Evolutionary conservation across 768 basidiomycete genomes (phyloP).

Genomic region (Amanita pseudoporphyria): DNA sequence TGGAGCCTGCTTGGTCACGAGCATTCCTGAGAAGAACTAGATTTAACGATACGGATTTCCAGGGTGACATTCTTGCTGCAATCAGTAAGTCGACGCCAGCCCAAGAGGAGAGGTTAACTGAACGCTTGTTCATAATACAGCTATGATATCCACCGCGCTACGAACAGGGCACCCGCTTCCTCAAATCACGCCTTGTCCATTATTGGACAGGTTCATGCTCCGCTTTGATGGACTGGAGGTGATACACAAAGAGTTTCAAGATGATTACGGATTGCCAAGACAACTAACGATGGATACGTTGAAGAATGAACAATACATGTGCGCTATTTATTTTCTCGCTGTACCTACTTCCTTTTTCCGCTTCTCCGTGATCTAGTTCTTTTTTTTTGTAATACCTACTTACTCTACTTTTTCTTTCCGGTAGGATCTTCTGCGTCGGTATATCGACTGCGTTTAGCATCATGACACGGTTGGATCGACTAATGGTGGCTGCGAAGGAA

Average conservation of each 20-base stretch:
- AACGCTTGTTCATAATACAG: constrained; percentile 24
- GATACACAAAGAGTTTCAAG: constrained; percentile 61
- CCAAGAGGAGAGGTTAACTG: background rate
- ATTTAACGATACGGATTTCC: constrained; percentile 69
- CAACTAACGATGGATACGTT: constrained; percentile 65
- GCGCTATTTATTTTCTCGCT: too few species aligned
- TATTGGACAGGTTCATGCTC: constrained; percentile 38
- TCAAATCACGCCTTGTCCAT: constrained; percentile 78
- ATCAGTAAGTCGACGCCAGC: constrained; percentile 41
- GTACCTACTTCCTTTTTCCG: too few species aligned
- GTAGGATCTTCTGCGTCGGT: constrained; percentile 65
- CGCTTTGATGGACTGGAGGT: too few species aligned
- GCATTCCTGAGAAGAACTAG: constrained; percentile 65
- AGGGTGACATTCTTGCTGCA: constrained; percentile 78
- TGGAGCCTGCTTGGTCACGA: constrained; percentile 79
- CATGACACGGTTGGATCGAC: constrained; percentile 60
- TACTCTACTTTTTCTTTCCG: background rate
- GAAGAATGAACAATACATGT: constrained; percentile 74
- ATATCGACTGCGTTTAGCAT: constrained; percentile 61
- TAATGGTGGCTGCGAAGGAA: constrained; percentile 80
- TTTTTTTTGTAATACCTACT: background rate
- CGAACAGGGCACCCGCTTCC: constrained; percentile 69
- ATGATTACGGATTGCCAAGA: constrained; percentile 65
- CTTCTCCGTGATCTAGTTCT: background rate
- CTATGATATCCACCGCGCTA: constrained; percentile 68